Conservation (phyloP, 176 grass and related monocot genomes). For the Musa troglodytarum region DNA sequence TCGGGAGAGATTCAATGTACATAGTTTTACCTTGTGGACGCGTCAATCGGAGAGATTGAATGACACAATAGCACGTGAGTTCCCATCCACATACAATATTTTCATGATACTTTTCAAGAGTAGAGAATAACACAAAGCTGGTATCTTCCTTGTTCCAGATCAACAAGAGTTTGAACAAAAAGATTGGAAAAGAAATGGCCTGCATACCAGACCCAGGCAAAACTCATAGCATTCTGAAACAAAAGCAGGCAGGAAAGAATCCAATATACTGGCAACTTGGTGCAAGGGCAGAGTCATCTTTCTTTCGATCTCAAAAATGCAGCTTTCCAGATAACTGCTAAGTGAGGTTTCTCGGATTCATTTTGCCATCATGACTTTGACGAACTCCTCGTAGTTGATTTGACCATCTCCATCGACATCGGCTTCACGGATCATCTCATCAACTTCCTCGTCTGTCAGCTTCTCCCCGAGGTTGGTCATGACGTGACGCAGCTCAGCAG, state of each 20-base stretch:
- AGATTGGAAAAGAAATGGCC: background rate
- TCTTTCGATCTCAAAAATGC: background rate
- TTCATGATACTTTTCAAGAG: background rate
- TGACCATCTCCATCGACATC: conserved; percentile 3
- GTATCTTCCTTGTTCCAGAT: background rate
- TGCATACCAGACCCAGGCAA: background rate
- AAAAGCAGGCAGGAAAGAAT: background rate
- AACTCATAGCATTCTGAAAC: background rate
- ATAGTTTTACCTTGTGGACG: too few species aligned
- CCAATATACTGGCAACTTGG: too few species aligned
- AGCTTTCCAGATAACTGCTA: background rate
- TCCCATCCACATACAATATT: too few species aligned
- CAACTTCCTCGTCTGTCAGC: conserved; percentile 5
- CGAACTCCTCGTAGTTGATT: conserved; percentile 1
- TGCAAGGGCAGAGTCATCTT: background rate
- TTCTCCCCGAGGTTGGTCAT: conserved; percentile 1
- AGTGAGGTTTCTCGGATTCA: background rate
- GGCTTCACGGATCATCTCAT: conserved; percentile 4
- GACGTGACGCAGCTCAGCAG: background rate
- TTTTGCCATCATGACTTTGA: conserved; percentile 7
- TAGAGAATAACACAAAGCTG: background rate
- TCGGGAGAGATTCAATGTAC: too few species aligned
- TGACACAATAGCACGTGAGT: too few species aligned
- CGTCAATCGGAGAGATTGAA: too few species aligned
- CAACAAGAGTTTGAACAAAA: background rate